Percentiles rank a stretch among this genome's conserved stretches.
Evolutionary conservation across 805 yeast species (phyloP).

Genomic region (Candida nemodendra): DNA sequence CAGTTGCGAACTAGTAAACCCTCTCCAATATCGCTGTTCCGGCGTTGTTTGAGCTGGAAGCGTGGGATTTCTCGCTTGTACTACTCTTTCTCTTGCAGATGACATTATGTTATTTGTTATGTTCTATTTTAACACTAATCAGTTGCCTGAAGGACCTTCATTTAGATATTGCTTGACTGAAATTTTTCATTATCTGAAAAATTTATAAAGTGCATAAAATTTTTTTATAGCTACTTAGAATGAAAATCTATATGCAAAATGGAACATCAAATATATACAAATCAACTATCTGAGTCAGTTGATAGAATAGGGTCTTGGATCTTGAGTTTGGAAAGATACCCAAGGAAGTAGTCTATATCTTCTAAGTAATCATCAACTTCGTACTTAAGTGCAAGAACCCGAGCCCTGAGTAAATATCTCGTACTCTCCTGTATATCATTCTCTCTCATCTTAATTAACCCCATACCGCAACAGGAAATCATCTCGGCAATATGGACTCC

Average conservation of each 20-base stretch:
- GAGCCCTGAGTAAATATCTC: conserved; percentile 16
- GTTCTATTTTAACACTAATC: too few relatives aligned
- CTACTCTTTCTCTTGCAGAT: conserved; percentile 61
- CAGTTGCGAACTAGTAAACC: conserved; percentile 77
- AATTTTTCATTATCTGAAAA: too few relatives aligned
- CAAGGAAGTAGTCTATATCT: conserved; percentile 15
- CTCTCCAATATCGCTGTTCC: conserved; percentile 93
- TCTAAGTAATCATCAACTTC: conserved; percentile 17
- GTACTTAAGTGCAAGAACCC: conserved; percentile 17
- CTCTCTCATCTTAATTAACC: conserved; percentile 12
- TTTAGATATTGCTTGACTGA: too few relatives aligned
- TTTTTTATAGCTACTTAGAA: too few relatives aligned
- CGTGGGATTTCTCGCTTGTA: conserved; percentile 66
- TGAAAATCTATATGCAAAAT: too few relatives aligned
- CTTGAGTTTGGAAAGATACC: conserved; percentile 5
- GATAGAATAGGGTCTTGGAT: too few relatives aligned
- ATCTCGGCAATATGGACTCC: conserved; percentile 18
- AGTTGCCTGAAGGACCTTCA: too few relatives aligned
- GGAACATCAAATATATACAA: too few relatives aligned
- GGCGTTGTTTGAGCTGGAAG: conserved; percentile 85
- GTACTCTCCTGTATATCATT: conserved; percentile 12
- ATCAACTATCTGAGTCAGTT: too few relatives aligned
- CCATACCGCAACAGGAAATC: conserved; percentile 20
- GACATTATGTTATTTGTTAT: conserved; percentile 69
- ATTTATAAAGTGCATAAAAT: too few relatives aligned